Base-by-base conservation (phyloP, 495 filamentous ascomycete species). In the Aspergillus ostianus region DNA sequence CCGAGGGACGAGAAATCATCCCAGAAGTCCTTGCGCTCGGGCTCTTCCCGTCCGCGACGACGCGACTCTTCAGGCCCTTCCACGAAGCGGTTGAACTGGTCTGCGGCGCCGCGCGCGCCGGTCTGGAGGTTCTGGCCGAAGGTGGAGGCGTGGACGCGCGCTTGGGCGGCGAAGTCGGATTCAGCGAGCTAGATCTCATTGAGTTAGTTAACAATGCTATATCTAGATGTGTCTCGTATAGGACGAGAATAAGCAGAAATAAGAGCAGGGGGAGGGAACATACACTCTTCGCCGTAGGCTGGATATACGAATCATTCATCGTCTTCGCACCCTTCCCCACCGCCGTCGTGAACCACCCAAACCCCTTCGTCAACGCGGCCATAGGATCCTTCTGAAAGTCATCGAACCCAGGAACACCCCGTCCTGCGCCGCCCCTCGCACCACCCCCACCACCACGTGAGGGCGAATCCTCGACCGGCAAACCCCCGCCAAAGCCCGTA, bases 301-400 rank as follows among this genome's bases (percentile, higher is more conserved):
- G 90, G 44, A 98, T 87, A 76, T 88, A 97, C 27, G 85, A 82
- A 62, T 96, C 87, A 70, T 97, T 93, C 29, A 96, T 84, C 1
- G 83, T 90, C 80, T 96, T 94, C 15, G 92, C 94, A 57, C 87
- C 85, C 80, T 92, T 93, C 17, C 86, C 88, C 15, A 97, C 92
- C 32, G 90, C 88, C 13, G 82, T 86, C 18, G 90, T 83, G 64
- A 98, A 93, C 90, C 95, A 97, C 2, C 95, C 93, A 65, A 97
- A 93, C 6, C 94, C 89, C 75, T 96, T 97, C 26, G 84, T 91
- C 65, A 98, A 69, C 50, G 93, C 91, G 0, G 84, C 92, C 57
- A 98, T 81, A 2, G 95, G 92, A 72, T 98, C 94, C 63, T 88
- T 89, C 73, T 93, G 90, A 63, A 97, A 85, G 41, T 97, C 92